Evolutionary conservation across 306 rosid species (phyloP), one percentile per base, ranked within the genome.

Genomic region (Lathyrus sativus): DNA sequence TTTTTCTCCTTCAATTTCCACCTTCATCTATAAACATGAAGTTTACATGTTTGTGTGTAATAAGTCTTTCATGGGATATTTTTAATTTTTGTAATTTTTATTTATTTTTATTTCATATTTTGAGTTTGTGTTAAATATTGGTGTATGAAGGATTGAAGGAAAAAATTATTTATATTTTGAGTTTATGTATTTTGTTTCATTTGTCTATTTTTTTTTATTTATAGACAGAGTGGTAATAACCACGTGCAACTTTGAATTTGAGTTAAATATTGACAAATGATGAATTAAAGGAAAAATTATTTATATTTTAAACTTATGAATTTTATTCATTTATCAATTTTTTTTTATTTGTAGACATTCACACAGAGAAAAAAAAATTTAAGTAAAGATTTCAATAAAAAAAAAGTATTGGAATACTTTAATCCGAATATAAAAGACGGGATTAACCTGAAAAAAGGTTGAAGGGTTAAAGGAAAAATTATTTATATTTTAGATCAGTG

Each of bases 231-330:
- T n/a, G n/a, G n/a, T n/a, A n/a, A n/a, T n/a, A n/a, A n/a, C n/a
- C n/a, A n/a, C n/a, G n/a, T n/a, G n/a, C 28, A 26, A 26, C 3
- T 26, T 29, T 29, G 33, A 29, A 4, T 38, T 38, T 38, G 42
- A 7, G 11, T 38, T 38, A 38, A 38, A 50, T 54, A 56, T 42
- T 43, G 38, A 1, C 2, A 3, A 0, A 12, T 56, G 76, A 67
- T 65, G n/a, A 39, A 54, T 41, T 72, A 35, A n/a, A 18, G 39
- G 38, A 33, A 54, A 31, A 42, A 61, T n/a, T n/a, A n/a, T n/a
- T 26, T 24, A 11, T 42, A 72, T 67, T 35, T 11, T 44, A 26
- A 24, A 51, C 2, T 19, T 7, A 9, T 18, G 17, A 24, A 17
- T 19, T 14, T 9, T 60, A 31, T 15, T n/a, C n/a, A n/a, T n/a